These are phyloP conservation scores for Mycena kentingensis DNA, from an alignment of 768 basidiomycete genomes.

Conservation along the genomic window DNA sequence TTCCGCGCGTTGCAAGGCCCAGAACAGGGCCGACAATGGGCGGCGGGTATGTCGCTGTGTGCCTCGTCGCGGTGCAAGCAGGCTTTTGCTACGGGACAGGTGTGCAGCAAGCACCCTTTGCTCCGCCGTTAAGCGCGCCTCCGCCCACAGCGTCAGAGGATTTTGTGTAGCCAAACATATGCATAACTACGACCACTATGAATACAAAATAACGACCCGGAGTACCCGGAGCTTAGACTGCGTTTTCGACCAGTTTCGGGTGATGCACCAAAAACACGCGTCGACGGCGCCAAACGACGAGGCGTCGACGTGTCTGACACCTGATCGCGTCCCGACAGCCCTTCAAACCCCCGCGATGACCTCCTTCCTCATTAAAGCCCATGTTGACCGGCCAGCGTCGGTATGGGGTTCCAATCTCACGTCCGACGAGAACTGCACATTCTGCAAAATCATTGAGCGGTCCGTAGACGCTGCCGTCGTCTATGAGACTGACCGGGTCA, in stretches of 20 bases:
- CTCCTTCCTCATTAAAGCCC: conserved; percentile 70
- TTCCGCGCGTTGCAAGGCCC: not conserved
- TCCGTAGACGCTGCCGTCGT: conserved; percentile 51
- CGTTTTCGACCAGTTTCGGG: no score
- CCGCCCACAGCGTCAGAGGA: no score
- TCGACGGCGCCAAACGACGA: no score
- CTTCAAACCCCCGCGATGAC: conserved; percentile 49
- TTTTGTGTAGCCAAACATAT: no score
- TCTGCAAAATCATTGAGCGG: conserved; percentile 64
- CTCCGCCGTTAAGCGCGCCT: not conserved
- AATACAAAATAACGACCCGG: no score
- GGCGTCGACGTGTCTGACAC: no score
- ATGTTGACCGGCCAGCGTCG: conserved; percentile 48
- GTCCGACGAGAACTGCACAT: conserved; percentile 50
- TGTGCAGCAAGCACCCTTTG: not conserved
- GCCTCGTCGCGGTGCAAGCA: not conserved
- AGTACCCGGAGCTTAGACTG: no score
- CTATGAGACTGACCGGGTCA: conserved; percentile 62
- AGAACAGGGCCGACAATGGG: not conserved
- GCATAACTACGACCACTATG: no score
- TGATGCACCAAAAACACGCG: no score
- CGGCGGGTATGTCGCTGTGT: not conserved
- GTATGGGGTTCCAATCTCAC: conserved; percentile 30
- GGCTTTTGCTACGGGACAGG: not conserved
- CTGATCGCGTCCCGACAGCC: no score